A percentile compares a stretch with the other conserved stretches of the same genome.
Evolutionary conservation across 108 stramenopile genomes (phyloP).

Genomic region (Conticribra weissflogii): DNA sequence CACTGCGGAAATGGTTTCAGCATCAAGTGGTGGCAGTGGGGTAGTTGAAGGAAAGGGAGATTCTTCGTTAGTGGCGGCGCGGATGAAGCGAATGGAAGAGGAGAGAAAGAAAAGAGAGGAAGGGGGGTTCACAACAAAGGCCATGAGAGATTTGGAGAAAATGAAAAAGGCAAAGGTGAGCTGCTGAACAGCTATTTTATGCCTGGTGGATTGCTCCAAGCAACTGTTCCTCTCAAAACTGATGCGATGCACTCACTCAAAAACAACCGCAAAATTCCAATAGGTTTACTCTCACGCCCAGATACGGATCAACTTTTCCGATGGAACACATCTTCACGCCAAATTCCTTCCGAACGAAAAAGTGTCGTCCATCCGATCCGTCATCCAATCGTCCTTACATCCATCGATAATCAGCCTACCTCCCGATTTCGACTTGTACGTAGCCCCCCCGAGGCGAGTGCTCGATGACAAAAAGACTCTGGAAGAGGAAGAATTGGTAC

Average conservation of each 20-base stretch:
- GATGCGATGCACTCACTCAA: background rate
- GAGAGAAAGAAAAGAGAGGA: slow-evolving; percentile 65
- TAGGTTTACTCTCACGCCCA: slow-evolving; percentile 68
- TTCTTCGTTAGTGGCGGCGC: slow-evolving; percentile 58
- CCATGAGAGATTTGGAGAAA: slow-evolving; percentile 82
- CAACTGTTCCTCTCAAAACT: too few relatives aligned
- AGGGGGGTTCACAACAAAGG: slow-evolving; percentile 82
- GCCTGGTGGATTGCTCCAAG: too few relatives aligned
- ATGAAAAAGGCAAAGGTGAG: slow-evolving; percentile 74
- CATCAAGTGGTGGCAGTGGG: slow-evolving; percentile 11
- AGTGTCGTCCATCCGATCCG: slow-evolving; percentile 45
- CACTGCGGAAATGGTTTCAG: background rate
- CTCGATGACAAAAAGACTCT: slow-evolving; percentile 55
- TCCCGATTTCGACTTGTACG: slow-evolving; percentile 72
- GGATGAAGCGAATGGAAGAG: slow-evolving; percentile 54
- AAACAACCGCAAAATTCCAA: background rate
- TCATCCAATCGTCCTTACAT: slow-evolving; percentile 33
- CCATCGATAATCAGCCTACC: slow-evolving; percentile 16
- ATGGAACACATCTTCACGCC: slow-evolving; percentile 59
- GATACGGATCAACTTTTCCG: slow-evolving; percentile 69
- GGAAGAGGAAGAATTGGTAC: slow-evolving; percentile 68
- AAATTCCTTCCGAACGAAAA: slow-evolving; percentile 70
- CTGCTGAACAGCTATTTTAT: slow-evolving; percentile 12
- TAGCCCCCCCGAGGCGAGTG: slow-evolving; percentile 74
- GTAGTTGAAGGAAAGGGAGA: slow-evolving; percentile 41